These are phyloP conservation scores for Phytophthora megakarya DNA, from an alignment of 352 stramenopile species.

Conservation along the genomic window DNA sequence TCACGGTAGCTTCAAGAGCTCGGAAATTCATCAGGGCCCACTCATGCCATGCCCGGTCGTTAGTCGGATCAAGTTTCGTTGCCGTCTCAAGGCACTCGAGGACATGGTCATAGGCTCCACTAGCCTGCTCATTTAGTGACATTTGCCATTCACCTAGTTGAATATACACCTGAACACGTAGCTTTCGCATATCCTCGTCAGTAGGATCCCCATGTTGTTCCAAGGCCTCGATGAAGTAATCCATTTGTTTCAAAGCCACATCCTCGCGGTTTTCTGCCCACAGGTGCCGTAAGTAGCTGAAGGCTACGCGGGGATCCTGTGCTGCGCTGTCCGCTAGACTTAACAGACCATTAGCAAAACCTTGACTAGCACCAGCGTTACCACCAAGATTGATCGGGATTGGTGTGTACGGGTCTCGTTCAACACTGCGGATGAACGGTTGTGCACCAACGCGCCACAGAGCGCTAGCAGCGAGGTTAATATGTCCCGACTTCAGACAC, in stretches of 20 bases:
- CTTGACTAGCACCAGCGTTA: constrained; percentile 47
- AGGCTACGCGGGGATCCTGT: constrained; percentile 76
- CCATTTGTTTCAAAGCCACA: constrained; percentile 81
- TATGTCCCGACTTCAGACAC: constrained; percentile 90
- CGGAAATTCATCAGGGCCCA: constrained; percentile 99
- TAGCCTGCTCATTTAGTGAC: constrained; percentile 69
- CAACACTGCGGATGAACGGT: constrained; percentile 81
- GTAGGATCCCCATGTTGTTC: constrained; percentile 65
- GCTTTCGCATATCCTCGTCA: constrained; percentile 70
- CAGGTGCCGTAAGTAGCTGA: constrained; percentile 82
- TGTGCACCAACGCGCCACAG: constrained; percentile 81
- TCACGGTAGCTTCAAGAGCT: constrained; percentile 64
- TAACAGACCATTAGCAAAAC: constrained; percentile 59
- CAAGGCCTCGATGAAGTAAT: constrained; percentile 84
- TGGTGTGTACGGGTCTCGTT: constrained; percentile 63
- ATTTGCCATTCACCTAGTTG: constrained; percentile 88
- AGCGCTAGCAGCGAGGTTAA: constrained; percentile 84
- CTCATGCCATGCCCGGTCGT: constrained; percentile 98
- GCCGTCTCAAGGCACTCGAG: constrained; percentile 82
- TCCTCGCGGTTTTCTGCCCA: constrained; percentile 87
- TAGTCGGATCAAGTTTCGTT: constrained; percentile 85
- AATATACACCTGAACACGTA: constrained; percentile 88
- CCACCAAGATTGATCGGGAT: constrained; percentile 75
- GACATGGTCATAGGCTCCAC: constrained; percentile 77
- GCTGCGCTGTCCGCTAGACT: constrained; percentile 70